Evolutionary conservation across 2,329 filamentous ascomycete genomes (phyloP), one percentile per base, ranked within the genome.

Genomic region (Ophiocordyceps sinensis): DNA sequence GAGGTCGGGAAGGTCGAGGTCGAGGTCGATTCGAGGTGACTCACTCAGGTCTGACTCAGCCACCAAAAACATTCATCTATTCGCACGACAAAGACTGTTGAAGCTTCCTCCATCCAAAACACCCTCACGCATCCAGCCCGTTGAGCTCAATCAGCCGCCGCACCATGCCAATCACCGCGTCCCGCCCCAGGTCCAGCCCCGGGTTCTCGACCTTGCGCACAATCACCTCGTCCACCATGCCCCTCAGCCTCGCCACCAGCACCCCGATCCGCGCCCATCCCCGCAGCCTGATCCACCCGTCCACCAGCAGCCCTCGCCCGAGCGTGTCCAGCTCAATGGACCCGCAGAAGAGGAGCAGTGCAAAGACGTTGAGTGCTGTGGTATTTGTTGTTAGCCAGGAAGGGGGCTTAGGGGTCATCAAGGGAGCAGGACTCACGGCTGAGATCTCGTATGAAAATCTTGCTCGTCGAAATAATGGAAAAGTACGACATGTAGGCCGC

Each of bases 261-360:
- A 96, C 89, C 28, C 89, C 91, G 47, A 98, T 91, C 37, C 91
- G 75, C 1, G 91, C 89, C 91, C 91, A 98, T 1, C 91, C 91
- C 21, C 86, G 73, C 28, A 98, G 65, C 30, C 70, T 61, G 41
- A 96, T 67, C 91, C 89, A 96, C 40, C 85, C 87, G 61, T 96
- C 91, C 4, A 98, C 85, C 3, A 95, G 67, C 15, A 98, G 65
- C 0, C 91, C 91, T 19, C 88, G 71, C 6, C 89, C 89, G 36
- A 87, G 67, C 1, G 87, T 94, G 61, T 96, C 91, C 3, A 96
- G 75, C 44, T 79, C 76, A 39, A 96, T 86, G 2, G 77, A 70
- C 0, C 91, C 91, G 1, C 81, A 83, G 61, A 98, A 96, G 43
- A 98, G 71, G 23, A 98, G 75, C 29, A 95, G 67, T 0, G 82